Evolutionary conservation across 1,139 yeast genomes (phyloP).

Genomic region (Blastobotrys arbuscula): DNA sequence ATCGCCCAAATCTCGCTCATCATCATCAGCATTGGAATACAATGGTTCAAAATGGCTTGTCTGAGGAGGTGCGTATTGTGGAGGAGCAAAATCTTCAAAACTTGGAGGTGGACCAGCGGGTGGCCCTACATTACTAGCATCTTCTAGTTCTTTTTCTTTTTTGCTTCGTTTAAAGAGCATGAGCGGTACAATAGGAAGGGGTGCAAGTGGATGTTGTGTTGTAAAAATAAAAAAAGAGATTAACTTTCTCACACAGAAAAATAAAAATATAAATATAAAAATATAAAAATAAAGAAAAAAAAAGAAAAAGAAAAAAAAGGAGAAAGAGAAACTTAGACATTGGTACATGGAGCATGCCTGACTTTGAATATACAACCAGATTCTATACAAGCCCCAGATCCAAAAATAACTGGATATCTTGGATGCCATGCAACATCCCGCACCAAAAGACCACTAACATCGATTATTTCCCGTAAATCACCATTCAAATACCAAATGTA

Average conservation of each 20-base stretch:
- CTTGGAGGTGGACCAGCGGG: constrained; percentile 11
- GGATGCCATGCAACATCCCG: constrained; percentile 24
- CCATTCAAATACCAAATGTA: constrained; percentile 33
- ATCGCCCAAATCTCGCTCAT: constrained; percentile 24
- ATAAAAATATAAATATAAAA: neutral
- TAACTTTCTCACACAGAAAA: too few species aligned
- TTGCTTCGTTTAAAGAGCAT: neutral
- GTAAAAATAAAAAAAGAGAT: neutral
- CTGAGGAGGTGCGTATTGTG: constrained; percentile 20
- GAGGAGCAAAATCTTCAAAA: constrained; percentile 14
- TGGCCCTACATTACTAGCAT: constrained; percentile 1
- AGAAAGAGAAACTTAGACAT: neutral
- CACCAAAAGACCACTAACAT: constrained; percentile 5
- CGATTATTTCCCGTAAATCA: constrained; percentile 19
- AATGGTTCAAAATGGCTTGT: constrained; percentile 18
- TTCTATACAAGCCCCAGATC: constrained; percentile 11
- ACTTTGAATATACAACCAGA: neutral
- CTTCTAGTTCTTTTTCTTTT: neutral
- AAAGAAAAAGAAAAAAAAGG: neutral
- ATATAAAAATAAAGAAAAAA: neutral
- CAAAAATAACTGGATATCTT: constrained; percentile 19
- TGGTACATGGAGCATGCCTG: neutral
- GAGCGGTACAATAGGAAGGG: neutral
- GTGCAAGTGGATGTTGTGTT: neutral
- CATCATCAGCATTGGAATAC: constrained; percentile 22